phyloP scores from a whole-genome alignment of 2,329 filamentous ascomycete genomes.

The Pseudopyrenochaeta lycopersici region DNA sequence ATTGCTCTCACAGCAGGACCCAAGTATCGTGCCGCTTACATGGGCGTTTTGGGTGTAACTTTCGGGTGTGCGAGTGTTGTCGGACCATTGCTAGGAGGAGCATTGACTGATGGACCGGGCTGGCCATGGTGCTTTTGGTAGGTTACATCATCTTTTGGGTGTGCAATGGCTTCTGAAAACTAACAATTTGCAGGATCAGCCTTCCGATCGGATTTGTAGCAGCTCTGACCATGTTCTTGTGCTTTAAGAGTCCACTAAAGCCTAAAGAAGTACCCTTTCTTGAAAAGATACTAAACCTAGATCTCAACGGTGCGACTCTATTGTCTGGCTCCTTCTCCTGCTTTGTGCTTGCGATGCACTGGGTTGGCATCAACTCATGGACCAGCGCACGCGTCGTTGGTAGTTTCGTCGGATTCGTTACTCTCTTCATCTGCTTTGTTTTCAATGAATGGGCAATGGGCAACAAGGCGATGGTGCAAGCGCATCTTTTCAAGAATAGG shows the following conservation, averaged over 20 bases:
- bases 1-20: slow-evolving; percentile 54
- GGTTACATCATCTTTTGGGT: slow-evolving; percentile 8
- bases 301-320: slow-evolving; percentile 31
- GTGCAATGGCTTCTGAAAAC: neutral
- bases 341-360: slow-evolving; percentile 41
- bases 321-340: slow-evolving; percentile 30
- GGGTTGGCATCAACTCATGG: slow-evolving; percentile 53
- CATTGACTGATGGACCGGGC: slow-evolving; percentile 50
- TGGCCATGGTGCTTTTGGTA: slow-evolving; percentile 53
- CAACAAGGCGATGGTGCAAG: slow-evolving; percentile 37
- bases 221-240: slow-evolving; percentile 30
- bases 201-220: slow-evolving; percentile 55
- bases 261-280: slow-evolving; percentile 16
- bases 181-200: slow-evolving; percentile 44
- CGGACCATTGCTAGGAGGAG: slow-evolving; percentile 55
- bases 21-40: slow-evolving; percentile 51
- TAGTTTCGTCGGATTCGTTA: slow-evolving; percentile 58
- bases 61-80: slow-evolving; percentile 51
- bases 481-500: slow-evolving; percentile 28
- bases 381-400: slow-evolving; percentile 55
- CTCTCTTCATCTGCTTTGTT: slow-evolving; percentile 55
- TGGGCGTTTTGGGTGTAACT: slow-evolving; percentile 46
- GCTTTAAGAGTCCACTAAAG: slow-evolving; percentile 25
- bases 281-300: slow-evolving; percentile 34
- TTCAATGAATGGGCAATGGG: slow-evolving; percentile 37